These are phyloP conservation scores for Colletotrichum lini DNA, from an alignment of 2,329 filamentous ascomycete genomes.

Conservation along the genomic window DNA sequence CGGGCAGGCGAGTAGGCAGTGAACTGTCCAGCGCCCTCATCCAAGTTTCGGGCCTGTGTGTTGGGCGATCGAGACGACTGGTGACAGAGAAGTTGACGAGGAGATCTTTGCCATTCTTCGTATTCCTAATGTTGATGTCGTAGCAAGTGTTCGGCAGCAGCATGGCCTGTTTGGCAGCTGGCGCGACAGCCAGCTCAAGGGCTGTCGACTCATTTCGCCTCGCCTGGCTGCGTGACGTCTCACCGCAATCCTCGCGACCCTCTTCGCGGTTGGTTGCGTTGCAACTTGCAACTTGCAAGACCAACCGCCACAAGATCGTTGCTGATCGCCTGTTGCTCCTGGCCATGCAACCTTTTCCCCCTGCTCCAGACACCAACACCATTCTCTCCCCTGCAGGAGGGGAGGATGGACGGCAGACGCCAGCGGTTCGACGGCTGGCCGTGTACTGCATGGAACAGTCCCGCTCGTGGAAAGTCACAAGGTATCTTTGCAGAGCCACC, in stretches of 20 bases:
- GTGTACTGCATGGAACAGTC: background rate
- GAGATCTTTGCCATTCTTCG: background rate
- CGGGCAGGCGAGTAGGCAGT: conserved; percentile 6
- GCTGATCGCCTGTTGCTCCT: conserved; percentile 21
- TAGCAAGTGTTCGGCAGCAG: background rate
- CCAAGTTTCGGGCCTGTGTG: background rate
- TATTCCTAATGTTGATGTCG: background rate
- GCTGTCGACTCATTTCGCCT: background rate
- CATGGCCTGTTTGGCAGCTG: background rate
- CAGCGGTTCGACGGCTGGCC: conserved; percentile 34
- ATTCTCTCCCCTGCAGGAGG: conserved; percentile 1
- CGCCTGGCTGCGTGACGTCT: too few relatives aligned
- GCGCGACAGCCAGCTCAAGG: background rate
- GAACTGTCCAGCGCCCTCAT: background rate
- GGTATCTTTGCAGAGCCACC: conserved; percentile 25
- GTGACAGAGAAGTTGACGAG: background rate
- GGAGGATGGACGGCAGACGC: background rate
- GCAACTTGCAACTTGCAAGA: background rate
- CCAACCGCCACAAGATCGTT: conserved; percentile 23
- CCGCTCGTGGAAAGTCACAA: conserved; percentile 18
- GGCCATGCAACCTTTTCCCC: conserved; percentile 1
- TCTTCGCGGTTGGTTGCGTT: background rate
- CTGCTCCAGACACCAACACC: conserved; percentile 14
- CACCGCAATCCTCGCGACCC: background rate
- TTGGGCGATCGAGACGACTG: conserved; percentile 1